A percentile compares a stretch with the other conserved stretches of the same genome.
Evolutionary conservation across 768 basidiomycete species (phyloP).

Genomic region (Tylopilus rubrobrunneus): DNA sequence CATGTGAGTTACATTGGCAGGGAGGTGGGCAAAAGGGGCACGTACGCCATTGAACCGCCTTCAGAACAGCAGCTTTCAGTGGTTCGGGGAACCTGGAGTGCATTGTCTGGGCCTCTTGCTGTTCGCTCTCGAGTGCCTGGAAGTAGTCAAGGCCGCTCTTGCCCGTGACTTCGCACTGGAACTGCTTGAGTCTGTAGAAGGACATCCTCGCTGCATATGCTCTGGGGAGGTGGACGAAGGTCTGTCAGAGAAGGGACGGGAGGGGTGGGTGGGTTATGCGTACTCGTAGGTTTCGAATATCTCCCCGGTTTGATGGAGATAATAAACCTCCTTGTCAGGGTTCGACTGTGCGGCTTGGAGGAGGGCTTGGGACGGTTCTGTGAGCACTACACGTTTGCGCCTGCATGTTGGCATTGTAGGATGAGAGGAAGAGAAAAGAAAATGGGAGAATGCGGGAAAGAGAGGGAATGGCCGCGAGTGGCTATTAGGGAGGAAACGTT

Average conservation of each 20-base stretch:
- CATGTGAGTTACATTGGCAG: conserved; percentile 11
- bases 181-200: conserved; percentile 91
- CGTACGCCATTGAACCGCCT: conserved; percentile 96
- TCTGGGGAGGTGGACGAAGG: conserved; percentile 28
- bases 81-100: conserved; percentile 90
- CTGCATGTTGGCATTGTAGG: conserved; percentile 79
- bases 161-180: conserved; percentile 96
- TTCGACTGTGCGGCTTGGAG: conserved; percentile 60
- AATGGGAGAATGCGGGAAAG: conserved; percentile 51
- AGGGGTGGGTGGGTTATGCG: conserved; percentile 32
- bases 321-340: conserved; percentile 78
- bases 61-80: conserved; percentile 88
- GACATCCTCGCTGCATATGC: conserved; percentile 90
- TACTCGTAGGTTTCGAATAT: conserved; percentile 97
- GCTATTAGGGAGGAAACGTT: conserved; percentile 54
- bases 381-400: conserved; percentile 87
- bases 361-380: conserved; percentile 70
- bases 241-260: conserved; percentile 24
- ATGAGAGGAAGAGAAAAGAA: conserved; percentile 42
- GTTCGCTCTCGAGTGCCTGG: conserved; percentile 89
- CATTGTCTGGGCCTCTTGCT: conserved; percentile 81
- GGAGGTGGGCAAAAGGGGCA: conserved; percentile 29
- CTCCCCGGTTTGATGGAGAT: conserved; percentile 92
- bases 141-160: conserved; percentile 94
- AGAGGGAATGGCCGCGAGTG: conserved; percentile 55